Evolutionary conservation across 2,329 filamentous ascomycete genomes (phyloP).

Genomic region (Xylariaceae sp.): DNA sequence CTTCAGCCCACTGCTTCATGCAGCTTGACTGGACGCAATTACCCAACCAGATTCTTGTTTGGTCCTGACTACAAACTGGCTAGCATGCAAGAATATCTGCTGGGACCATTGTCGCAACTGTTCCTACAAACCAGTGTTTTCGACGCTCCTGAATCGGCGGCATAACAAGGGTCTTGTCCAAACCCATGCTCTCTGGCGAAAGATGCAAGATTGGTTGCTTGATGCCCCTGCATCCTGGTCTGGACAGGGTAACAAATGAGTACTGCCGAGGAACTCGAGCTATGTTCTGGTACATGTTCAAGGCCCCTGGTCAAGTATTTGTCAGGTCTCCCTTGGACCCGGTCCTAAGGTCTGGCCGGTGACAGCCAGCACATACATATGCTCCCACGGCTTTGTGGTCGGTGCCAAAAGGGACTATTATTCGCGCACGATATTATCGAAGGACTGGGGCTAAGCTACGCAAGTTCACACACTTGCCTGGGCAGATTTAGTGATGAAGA

Average conservation of each 20-base stretch:
- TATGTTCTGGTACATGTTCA: slow-evolving; percentile 14
- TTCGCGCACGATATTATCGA: background rate
- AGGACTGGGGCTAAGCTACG: background rate
- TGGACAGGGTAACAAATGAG: background rate
- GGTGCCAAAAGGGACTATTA: slow-evolving; percentile 4
- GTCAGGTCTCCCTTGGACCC: background rate
- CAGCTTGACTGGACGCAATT: background rate
- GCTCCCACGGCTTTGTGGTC: background rate
- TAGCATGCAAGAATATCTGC: background rate
- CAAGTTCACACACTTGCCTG: too few relatives aligned
- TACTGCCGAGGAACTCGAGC: slow-evolving; percentile 3
- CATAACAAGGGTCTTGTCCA: background rate
- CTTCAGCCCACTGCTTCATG: background rate
- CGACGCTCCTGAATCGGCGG: background rate
- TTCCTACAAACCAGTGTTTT: background rate
- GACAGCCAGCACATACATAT: background rate
- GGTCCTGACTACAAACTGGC: slow-evolving; percentile 1
- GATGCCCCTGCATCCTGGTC: background rate
- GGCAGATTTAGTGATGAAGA: too few relatives aligned
- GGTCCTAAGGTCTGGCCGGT: background rate
- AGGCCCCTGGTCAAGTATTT: slow-evolving; percentile 5
- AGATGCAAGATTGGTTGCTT: background rate
- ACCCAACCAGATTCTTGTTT: background rate
- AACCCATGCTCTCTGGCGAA: background rate
- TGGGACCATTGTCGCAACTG: background rate